A percentile compares a stretch with the other conserved stretches of the same genome.
phyloP scores from a whole-genome alignment of 1,139 yeast species.

The Magnusiomyces suaveolens region DNA sequence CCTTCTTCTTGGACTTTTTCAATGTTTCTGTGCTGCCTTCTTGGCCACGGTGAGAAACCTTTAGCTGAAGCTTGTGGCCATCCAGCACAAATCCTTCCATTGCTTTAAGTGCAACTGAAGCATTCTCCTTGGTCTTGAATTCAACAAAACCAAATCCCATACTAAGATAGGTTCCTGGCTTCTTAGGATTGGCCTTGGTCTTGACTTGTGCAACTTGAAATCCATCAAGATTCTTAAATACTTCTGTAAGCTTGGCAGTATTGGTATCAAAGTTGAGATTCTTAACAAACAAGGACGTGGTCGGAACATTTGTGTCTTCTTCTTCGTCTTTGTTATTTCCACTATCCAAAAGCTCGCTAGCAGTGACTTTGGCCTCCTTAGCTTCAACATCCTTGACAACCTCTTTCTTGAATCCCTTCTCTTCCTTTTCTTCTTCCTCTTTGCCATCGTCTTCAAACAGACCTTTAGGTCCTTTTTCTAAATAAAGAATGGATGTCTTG shows the following conservation, averaged over 20 bases:
- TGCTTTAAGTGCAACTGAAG: slow-evolving; percentile 60
- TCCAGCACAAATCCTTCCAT: slow-evolving; percentile 74
- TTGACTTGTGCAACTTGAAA: slow-evolving; percentile 77
- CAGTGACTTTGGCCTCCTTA: slow-evolving; percentile 28
- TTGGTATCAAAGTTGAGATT: slow-evolving; percentile 83
- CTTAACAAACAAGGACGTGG: slow-evolving; percentile 81
- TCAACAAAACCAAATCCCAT: slow-evolving; percentile 99
- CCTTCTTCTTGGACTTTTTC: slow-evolving; percentile 4
- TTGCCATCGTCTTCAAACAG: slow-evolving; percentile 45
- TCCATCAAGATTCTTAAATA: slow-evolving; percentile 60
- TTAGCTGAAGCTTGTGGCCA: slow-evolving; percentile 84
- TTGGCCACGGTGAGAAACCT: slow-evolving; percentile 68
- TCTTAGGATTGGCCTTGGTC: slow-evolving; percentile 80
- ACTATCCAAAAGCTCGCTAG: slow-evolving; percentile 27
- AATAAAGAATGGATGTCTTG: slow-evolving; percentile 73
- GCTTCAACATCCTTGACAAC: slow-evolving; percentile 23
- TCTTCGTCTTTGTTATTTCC: slow-evolving; percentile 38
- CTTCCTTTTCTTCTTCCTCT: slow-evolving; percentile 33
- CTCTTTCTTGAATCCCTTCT: slow-evolving; percentile 21
- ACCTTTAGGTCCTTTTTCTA: slow-evolving; percentile 89
- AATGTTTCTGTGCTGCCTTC: background rate
- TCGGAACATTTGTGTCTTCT: slow-evolving; percentile 41
- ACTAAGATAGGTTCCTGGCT: slow-evolving; percentile 53
- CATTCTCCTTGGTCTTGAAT: slow-evolving; percentile 68
- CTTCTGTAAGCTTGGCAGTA: slow-evolving; percentile 43